Evolutionary conservation across 139 green algal genomes (phyloP).

Genomic region (Desmodesmus armatus): DNA sequence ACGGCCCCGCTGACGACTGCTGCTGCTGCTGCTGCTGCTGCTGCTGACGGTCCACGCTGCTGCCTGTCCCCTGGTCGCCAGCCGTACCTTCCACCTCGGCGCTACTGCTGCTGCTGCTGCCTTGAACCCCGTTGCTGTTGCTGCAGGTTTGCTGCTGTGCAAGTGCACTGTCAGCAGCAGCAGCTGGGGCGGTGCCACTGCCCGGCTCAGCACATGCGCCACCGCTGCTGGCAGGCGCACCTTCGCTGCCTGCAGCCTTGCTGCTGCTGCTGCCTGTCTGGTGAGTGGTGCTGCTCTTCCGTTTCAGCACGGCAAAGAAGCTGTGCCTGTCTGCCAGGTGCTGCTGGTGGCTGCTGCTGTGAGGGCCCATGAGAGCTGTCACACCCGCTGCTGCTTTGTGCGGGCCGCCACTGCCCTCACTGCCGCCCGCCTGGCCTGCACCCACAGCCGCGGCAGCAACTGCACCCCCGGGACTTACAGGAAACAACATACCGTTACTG

Average conservation of each 20-base stretch:
- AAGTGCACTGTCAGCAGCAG: not conserved
- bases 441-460: not conserved
- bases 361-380: too few relatives aligned
- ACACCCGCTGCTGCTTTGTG: not conserved
- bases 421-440: not conserved
- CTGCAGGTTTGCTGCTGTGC: not conserved
- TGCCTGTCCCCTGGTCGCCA: not conserved
- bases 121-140: too few relatives aligned
- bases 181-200: not conserved
- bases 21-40: slow-evolving; percentile 16
- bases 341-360: slow-evolving; percentile 42
- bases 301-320: slow-evolving; percentile 40
- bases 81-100: not conserved
- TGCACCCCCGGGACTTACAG: too few relatives aligned
- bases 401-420: not conserved
- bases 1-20: not conserved
- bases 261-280: not conserved
- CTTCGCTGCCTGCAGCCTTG: not conserved
- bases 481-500: too few relatives aligned
- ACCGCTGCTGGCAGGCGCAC: not conserved
- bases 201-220: not conserved
- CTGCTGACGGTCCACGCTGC: not conserved
- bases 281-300: slow-evolving; percentile 28
- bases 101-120: not conserved
- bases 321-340: slow-evolving; percentile 16